Evolutionary conservation across 768 basidiomycete species (phyloP).

Genomic region (Lentinula sp.): DNA sequence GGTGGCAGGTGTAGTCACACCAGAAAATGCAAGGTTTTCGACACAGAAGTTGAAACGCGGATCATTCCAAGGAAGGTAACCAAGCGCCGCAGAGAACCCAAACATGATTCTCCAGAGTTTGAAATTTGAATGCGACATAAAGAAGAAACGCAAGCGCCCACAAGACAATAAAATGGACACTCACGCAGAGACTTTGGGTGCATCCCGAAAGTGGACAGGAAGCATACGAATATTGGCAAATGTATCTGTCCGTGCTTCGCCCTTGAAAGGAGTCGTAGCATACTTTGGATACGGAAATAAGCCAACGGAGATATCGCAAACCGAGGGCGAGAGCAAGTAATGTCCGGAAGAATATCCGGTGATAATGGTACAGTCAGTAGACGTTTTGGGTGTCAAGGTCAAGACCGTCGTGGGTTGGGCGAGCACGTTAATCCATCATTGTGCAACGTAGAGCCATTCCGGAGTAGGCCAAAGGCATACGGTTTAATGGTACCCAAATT

Average conservation of each 20-base stretch:
- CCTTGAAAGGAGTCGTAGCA: conserved; percentile 99
- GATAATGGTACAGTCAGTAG: neutral
- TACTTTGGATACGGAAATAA: conserved; percentile 49
- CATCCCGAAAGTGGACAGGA: conserved; percentile 82
- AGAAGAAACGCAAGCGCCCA: neutral
- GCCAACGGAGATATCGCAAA: neutral
- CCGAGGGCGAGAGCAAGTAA: conserved; percentile 10
- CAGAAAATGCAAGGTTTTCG: neutral
- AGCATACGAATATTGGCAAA: conserved; percentile 92
- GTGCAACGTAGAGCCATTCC: neutral
- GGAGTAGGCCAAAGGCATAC: neutral
- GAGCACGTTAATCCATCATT: neutral
- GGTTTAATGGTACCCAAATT: conserved; percentile 2
- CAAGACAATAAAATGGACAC: conserved; percentile 25
- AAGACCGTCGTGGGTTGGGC: neutral
- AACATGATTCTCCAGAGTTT: conserved; percentile 16
- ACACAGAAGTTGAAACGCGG: neutral
- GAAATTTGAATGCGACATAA: neutral
- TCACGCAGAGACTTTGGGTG: conserved; percentile 71
- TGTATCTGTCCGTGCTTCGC: conserved; percentile 87
- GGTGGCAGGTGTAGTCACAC: neutral
- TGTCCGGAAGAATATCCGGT: neutral
- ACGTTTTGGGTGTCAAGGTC: neutral
- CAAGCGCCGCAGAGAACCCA: conserved; percentile 3
- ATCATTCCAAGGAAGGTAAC: conserved; percentile 1